Percentiles rank a stretch among this genome's conserved stretches.
These are phyloP conservation scores for Dactylonectria macrodidyma DNA, from an alignment of 2,329 filamentous ascomycete genomes.

Conservation along the genomic window DNA sequence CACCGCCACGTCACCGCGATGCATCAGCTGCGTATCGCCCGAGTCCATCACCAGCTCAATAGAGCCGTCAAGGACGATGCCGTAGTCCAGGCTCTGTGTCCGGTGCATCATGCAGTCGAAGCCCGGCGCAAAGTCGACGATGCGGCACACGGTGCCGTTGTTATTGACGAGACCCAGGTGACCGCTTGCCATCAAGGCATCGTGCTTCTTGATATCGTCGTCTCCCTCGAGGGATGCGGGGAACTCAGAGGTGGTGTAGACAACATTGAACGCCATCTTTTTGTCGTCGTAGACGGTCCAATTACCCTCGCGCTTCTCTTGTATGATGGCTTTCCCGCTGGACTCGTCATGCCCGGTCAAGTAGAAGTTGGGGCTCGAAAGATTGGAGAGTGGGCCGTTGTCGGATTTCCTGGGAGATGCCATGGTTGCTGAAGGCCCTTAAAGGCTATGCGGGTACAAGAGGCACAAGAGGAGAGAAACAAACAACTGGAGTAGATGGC, in stretches of 20 bases:
- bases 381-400: slow-evolving; percentile 16
- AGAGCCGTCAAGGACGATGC: slow-evolving; percentile 68
- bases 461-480: too few species aligned
- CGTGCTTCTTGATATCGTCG: slow-evolving; percentile 43
- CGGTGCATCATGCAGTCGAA: slow-evolving; percentile 54
- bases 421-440: too few species aligned
- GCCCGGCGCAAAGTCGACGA: slow-evolving; percentile 63
- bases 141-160: slow-evolving; percentile 60
- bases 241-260: slow-evolving; percentile 46
- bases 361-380: slow-evolving; percentile 37
- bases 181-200: slow-evolving; percentile 31
- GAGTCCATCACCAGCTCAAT: slow-evolving; percentile 68
- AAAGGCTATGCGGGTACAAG: too few species aligned
- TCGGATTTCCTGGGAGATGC: background rate
- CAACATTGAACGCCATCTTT: slow-evolving; percentile 16
- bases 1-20: slow-evolving; percentile 67
- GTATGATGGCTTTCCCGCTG: slow-evolving; percentile 46
- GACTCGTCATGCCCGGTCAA: slow-evolving; percentile 47
- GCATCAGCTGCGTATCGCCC: slow-evolving; percentile 62
- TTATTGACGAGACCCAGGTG: slow-evolving; percentile 47
- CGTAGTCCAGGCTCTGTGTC: slow-evolving; percentile 69
- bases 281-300: slow-evolving; percentile 12
- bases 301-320: background rate
- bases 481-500: too few species aligned
- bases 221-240: slow-evolving; percentile 39